Evolutionary conservation across 192 early-diverging fungal species (phyloP), one percentile per base, ranked within the genome.

Genomic region (Gigaspora rosea): DNA sequence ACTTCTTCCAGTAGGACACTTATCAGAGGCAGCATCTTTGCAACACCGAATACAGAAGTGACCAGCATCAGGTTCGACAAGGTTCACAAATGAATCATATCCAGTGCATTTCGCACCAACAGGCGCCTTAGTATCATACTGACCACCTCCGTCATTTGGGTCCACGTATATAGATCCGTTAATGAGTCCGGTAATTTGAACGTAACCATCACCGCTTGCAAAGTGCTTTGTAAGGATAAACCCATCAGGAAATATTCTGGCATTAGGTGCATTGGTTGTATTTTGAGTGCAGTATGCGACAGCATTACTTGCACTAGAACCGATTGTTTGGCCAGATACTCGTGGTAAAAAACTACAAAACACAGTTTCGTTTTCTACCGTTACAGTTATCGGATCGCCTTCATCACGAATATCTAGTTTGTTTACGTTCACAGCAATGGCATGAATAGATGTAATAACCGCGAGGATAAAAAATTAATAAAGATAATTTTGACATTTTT

Each of bases 1-100:
- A 4, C 79, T 80, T 47, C 47, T 27, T 64, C 73, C 51, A 4
- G 58, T 56, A 0, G 77, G 66, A 50, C 82, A 83, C 27, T 27
- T 27, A 27, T 27, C 27, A 36, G 81, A 79, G 41, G 18, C 52
- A 27, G 74, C 66, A 48, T 86, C 77, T n/a, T 80, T 80, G 35
- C 86, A 88, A 71, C 87, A 87, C 51, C 86, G 82, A 78, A 89
- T 82, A 81, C 88, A 89, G 77, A 82, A 89, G 63, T 72, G 71
- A 61, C 83, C 56, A 11, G n/a, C 48, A 33, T 82, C 73, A 72
- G 88, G 88, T 73, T 89, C 88, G 57, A 89, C 66, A 67, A 89
- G 79, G 68, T 87, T 83, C 22, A 89, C 88, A 77, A 81, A 89
- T 71, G 83, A 80, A 11, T 80, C 68, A 73, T 82, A 87, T 10